phyloP scores from a whole-genome alignment of 2,329 filamentous ascomycete genomes.

The Teratosphaeria gauchensis region DNA sequence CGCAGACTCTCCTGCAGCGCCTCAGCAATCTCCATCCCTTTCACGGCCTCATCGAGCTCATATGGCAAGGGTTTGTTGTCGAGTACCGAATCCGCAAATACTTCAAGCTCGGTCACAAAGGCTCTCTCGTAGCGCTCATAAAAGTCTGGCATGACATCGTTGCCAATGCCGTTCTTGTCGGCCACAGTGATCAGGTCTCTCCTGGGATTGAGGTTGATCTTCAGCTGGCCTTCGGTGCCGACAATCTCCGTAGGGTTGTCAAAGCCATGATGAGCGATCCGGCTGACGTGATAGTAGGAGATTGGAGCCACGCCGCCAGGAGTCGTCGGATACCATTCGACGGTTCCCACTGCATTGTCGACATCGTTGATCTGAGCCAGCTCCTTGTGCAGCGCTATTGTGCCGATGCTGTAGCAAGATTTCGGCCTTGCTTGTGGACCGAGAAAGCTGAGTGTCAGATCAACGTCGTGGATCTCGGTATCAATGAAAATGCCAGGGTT shows the following conservation, averaged over 20 bases:
- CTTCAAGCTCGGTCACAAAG: conserved; percentile 32
- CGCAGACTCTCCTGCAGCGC: conserved; percentile 44
- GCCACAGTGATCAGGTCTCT: conserved; percentile 26
- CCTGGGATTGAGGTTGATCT: conserved; percentile 24
- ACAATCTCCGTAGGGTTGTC: conserved; percentile 36
- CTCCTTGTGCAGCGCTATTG: conserved; percentile 27
- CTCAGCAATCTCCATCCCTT: conserved; percentile 29
- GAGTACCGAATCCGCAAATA: conserved; percentile 30
- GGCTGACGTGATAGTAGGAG: conserved; percentile 35
- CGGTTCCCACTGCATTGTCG: conserved; percentile 36
- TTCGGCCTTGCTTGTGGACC: conserved; percentile 28
- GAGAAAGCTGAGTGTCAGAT: conserved; percentile 35
- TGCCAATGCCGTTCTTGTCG: conserved; percentile 25
- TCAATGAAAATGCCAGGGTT: conserved; percentile 39
- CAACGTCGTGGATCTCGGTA: conserved; percentile 36
- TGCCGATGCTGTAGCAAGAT: conserved; percentile 16
- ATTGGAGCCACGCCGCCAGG: conserved; percentile 30
- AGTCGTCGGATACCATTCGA: conserved; percentile 28
- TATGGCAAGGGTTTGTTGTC: conserved; percentile 29
- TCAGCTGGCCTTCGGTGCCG: conserved; percentile 31
- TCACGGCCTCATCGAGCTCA: conserved; percentile 26
- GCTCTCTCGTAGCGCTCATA: conserved; percentile 32
- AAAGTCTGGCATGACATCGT: conserved; percentile 30
- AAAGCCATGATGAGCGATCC: conserved; percentile 35
- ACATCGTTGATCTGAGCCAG: conserved; percentile 31